Percentiles rank a stretch among this genome's conserved stretches.
phyloP scores from a whole-genome alignment of 1,139 yeast genomes.

The Entelexis sorbosivorans region DNA sequence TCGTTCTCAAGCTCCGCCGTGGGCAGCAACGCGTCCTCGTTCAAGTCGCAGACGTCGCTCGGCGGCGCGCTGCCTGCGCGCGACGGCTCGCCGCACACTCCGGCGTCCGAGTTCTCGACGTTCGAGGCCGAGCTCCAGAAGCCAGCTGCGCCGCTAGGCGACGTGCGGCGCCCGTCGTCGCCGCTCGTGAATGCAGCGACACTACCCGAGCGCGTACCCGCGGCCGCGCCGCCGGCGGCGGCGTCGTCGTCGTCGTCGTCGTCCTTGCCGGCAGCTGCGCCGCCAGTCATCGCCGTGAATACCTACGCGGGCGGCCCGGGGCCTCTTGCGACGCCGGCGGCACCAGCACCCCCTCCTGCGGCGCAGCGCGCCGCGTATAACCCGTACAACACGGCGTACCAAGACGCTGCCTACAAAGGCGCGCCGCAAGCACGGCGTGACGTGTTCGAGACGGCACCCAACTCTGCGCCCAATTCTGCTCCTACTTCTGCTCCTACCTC shows the following conservation, averaged over 20 bases:
- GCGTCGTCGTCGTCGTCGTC: too few species aligned
- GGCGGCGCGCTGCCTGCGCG: neutral
- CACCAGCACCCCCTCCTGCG: too few species aligned
- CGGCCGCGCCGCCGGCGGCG: neutral
- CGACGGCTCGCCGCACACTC: neutral
- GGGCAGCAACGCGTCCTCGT: neutral
- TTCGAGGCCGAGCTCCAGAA: constrained; percentile 1
- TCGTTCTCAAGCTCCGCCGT: constrained; percentile 4
- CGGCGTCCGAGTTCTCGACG: neutral
- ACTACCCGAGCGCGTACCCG: neutral
- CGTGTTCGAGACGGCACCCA: too few species aligned
- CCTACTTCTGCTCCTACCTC: too few species aligned
- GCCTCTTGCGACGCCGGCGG: neutral
- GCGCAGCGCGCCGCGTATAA: neutral
- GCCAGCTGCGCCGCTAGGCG: neutral
- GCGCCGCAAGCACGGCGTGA: too few species aligned
- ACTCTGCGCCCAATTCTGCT: too few species aligned
- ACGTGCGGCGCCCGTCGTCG: constrained; percentile 1
- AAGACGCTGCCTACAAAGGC: too few species aligned
- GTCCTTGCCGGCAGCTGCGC: too few species aligned
- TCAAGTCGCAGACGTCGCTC: neutral
- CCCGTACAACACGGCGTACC: neutral
- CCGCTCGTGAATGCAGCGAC: neutral
- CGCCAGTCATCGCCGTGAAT: too few species aligned
- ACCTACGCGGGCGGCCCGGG: too few species aligned